phyloP scores from a whole-genome alignment of 345 rosid genomes.

The Boechera retrofracta region DNA sequence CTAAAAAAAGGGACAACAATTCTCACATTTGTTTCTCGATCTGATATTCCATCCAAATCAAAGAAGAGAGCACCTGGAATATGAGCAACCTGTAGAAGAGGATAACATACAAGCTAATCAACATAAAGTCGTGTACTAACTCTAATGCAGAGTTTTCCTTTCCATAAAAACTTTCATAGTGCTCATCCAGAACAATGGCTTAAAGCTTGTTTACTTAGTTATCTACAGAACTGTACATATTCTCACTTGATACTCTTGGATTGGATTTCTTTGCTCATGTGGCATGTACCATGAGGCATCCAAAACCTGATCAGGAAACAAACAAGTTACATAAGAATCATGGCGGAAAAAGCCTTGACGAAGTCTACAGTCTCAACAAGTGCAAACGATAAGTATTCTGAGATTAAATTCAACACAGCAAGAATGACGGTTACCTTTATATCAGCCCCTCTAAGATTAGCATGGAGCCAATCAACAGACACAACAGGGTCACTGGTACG shows the following conservation, averaged over 20 bases:
- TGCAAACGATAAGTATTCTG: not conserved
- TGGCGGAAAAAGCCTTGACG: not conserved
- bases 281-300: slow-evolving; percentile 99
- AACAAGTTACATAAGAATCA: slow-evolving; percentile 22
- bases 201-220: slow-evolving; percentile 21
- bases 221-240: slow-evolving; percentile 21
- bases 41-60: slow-evolving; percentile 88
- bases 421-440: slow-evolving; percentile 58
- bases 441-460: slow-evolving; percentile 71
- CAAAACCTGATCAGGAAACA: slow-evolving; percentile 59
- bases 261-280: slow-evolving; percentile 88
- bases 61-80: slow-evolving; percentile 96
- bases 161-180: not conserved
- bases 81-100: slow-evolving; percentile 77
- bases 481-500: slow-evolving; percentile 74
- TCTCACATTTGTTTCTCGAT: slow-evolving; percentile 68
- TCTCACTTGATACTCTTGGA: slow-evolving; percentile 89
- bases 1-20: not conserved
- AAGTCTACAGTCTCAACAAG: slow-evolving; percentile 16
- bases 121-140: slow-evolving; percentile 21
- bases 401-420: not conserved
- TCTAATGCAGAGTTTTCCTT: slow-evolving; percentile 1
- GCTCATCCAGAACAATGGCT: slow-evolving; percentile 8
- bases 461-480: slow-evolving; percentile 93
- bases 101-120: slow-evolving; percentile 31